These are phyloP conservation scores for Eragrostis nindensis DNA, from an alignment of 176 grass and related monocot species.

Conservation along the genomic window DNA sequence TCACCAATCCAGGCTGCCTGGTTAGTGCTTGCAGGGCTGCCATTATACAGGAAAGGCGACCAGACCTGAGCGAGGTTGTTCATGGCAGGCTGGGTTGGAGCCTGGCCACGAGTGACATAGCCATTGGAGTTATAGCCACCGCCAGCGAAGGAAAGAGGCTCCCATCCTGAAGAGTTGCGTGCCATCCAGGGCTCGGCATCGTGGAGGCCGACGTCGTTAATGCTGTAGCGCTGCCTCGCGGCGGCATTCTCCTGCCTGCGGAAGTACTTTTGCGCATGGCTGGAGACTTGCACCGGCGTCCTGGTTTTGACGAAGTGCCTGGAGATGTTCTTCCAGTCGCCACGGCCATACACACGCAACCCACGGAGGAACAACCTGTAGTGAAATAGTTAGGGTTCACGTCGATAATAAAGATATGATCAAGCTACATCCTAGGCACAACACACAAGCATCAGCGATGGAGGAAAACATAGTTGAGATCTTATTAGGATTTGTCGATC, in stretches of 20 bases:
- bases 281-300: slow-evolving; percentile 28
- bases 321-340: slow-evolving; percentile 39
- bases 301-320: slow-evolving; percentile 34
- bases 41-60: background rate
- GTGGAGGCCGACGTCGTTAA: slow-evolving; percentile 27
- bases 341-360: background rate
- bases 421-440: too few species aligned
- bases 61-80: background rate
- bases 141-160: background rate
- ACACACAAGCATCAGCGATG: background rate
- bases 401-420: too few species aligned
- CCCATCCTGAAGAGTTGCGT: background rate
- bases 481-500: background rate
- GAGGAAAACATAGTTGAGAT: background rate
- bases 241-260: background rate
- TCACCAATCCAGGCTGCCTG: background rate
- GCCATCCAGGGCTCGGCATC: background rate
- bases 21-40: background rate
- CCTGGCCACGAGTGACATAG: background rate
- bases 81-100: background rate
- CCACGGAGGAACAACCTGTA: slow-evolving; percentile 29
- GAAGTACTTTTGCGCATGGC: slow-evolving; percentile 46
- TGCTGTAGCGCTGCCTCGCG: background rate
- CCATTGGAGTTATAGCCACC: background rate
- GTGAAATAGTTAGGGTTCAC: background rate